Base-by-base conservation (phyloP, 352 stramenopile genomes). In the Globisporangium yorkense region DNA sequence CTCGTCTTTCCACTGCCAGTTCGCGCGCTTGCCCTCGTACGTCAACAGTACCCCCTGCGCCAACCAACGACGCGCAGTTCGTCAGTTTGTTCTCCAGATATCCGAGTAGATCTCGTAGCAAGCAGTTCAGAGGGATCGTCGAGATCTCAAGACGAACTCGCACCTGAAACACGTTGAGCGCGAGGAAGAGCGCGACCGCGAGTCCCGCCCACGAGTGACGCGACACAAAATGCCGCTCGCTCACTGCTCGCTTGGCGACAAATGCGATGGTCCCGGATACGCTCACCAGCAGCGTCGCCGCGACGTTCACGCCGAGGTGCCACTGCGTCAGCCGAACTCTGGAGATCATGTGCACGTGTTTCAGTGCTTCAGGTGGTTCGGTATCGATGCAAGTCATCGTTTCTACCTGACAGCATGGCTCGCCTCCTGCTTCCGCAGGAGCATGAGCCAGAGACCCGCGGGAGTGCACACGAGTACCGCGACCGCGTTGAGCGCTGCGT, bases 1-100 rank as follows among this genome's bases (percentile, higher is more conserved):
- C 58, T 87, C 79, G 47, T 89, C 79, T 55, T 75, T 85, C 79
- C 79, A 89, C 58, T 87, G 76, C 79, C 79, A 89, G 43, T 87
- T 87, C 16, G 67, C 20, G 13, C 63, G 60, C 16, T 59, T 61
- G 35, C 68, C 74, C 62, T 87, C 77, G 49, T 77, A 84, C 50
- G 79, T 89, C 43, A 89, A 64, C 56, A 89, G 57, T 40, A 89
- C 51, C 1, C 79, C 79, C 59, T 79, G 29, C 20, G 2, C 4
- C 20, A 37, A 37, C 6, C 5, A 37, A 37, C 33, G 6, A 15
- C 48, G 27, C 16, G 47, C 40, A 9, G 13, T 20, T 20, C 13
- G 40, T 45, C 40, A 45, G 40, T 45, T 8, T 3, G 24, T n/a
- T 47, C 43, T 12, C n/a, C 43, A 46, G 12, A 21, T 29, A 5